phyloP scores from a whole-genome alignment of 768 basidiomycete species.

The Postia placenta region DNA sequence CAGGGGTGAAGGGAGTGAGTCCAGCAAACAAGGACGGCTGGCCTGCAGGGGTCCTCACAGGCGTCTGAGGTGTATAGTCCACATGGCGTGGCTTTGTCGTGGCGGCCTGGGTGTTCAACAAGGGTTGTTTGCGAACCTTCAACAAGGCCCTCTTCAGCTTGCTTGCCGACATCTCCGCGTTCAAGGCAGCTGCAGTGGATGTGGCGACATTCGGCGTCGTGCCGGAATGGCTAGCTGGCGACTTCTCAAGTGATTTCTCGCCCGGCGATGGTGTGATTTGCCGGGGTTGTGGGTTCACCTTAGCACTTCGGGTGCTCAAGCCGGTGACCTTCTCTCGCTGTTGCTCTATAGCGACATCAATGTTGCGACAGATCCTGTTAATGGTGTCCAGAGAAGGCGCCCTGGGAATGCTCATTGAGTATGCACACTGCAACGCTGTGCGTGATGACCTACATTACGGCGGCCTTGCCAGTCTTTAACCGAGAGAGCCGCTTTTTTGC shows the following conservation, averaged over 20 bases:
- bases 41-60: slow-evolving; percentile 7
- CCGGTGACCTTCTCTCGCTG: slow-evolving; percentile 48
- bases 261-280: slow-evolving; percentile 27
- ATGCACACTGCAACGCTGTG: neutral
- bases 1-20: neutral
- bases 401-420: slow-evolving; percentile 40
- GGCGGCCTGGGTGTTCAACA: slow-evolving; percentile 54
- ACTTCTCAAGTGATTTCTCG: slow-evolving; percentile 28
- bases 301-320: slow-evolving; percentile 47
- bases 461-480: slow-evolving; percentile 53
- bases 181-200: slow-evolving; percentile 75
- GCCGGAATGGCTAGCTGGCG: slow-evolving; percentile 15
- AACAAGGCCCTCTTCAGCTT: slow-evolving; percentile 66
- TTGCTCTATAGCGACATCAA: slow-evolving; percentile 64
- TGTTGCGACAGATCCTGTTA: slow-evolving; percentile 79
- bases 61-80: neutral
- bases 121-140: slow-evolving; percentile 51
- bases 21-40: slow-evolving; percentile 3
- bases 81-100: slow-evolving; percentile 17
- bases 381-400: slow-evolving; percentile 83
- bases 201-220: slow-evolving; percentile 58
- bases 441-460: slow-evolving; percentile 45
- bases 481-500: slow-evolving; percentile 67
- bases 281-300: slow-evolving; percentile 34
- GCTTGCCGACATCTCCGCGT: slow-evolving; percentile 70